Conservation (phyloP, 1,139 yeast species). For the Blastobotrys indianensis region DNA sequence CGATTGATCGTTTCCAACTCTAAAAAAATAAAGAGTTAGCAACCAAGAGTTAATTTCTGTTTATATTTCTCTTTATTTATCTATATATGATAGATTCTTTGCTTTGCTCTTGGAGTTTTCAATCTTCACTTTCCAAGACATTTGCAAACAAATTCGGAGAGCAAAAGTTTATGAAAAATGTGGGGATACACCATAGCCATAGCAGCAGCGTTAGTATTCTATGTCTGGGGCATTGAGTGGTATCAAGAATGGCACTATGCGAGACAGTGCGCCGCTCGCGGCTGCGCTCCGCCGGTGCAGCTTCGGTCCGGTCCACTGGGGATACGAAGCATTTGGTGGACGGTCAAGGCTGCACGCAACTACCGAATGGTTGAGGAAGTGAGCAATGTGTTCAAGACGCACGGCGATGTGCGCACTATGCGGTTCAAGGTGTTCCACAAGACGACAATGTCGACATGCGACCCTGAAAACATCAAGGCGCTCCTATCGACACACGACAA, state of each 20-base stretch:
- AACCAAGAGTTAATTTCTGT: background rate
- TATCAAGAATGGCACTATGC: background rate
- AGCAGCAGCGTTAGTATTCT: background rate
- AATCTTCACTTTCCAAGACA: no score
- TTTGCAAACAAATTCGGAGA: no score
- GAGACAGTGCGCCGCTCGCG: background rate
- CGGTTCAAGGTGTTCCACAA: slow-evolving; percentile 5
- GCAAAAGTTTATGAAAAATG: background rate
- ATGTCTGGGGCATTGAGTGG: background rate
- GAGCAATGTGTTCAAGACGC: slow-evolving; percentile 13
- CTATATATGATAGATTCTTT: no score
- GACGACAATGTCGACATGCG: slow-evolving; percentile 4
- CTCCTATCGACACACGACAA: slow-evolving; percentile 27
- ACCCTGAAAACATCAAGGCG: slow-evolving; percentile 27
- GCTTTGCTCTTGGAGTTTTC: no score
- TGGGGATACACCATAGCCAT: background rate
- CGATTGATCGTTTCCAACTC: no score
- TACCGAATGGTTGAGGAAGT: slow-evolving; percentile 5
- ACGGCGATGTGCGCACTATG: slow-evolving; percentile 1
- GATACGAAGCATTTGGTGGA: slow-evolving; percentile 4
- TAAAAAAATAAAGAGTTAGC: no score
- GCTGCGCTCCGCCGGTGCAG: background rate
- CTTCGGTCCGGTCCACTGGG: slow-evolving; percentile 2
- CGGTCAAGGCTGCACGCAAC: slow-evolving; percentile 1
- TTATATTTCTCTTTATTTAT: background rate